Base-by-base conservation (phyloP, 495 filamentous ascomycete genomes). In the Penicillium crystallinum region DNA sequence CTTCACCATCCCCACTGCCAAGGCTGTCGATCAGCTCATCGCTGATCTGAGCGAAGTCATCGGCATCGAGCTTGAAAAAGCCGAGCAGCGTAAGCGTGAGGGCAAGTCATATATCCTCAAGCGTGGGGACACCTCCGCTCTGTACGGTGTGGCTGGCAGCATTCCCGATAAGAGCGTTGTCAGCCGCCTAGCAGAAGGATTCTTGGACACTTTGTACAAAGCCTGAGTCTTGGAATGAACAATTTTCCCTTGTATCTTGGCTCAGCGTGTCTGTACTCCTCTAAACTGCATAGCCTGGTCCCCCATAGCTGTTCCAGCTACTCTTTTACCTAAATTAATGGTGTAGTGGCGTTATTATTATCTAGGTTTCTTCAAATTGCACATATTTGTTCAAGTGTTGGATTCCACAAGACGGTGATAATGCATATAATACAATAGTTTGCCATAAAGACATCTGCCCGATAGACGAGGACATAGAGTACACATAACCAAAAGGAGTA, bases 141-240 rank as follows among this genome's bases (percentile, higher is more conserved):
- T 99, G 46, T 99, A 99, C 69, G 93, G 93, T 34, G 90, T 99
- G 39, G 93, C 93, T 2, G 93, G 95, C 11, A 91, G 88, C 60
- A 72, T 99, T 61, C 93, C 93, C 23, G 91, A 97, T 62, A 97
- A 97, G 78, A 89, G 86, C 56, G 84, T 99, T 21, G 89, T 99
- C 44, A 89, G 87, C 63, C 89, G 91, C 59, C 70, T 99, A 64
- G 91, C 91, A 17, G 86, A 77, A 51, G 93, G 90, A 22, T 99
- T 97, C 73, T 78, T 99, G 61, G 91, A 99, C 77, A 88, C 90
- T 45, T 69, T 97, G 69, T 99, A 97, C 66, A 97, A 97, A 77
- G 90, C 90, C 36, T 96, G 75, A 76, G 57, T 35, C 25, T 23
- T 43, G 31, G 14, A 35, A 31, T 19, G 3, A 33, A 14, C 35